These are phyloP conservation scores for Novymonas esmeraldas DNA, from an alignment of 208 protist genomes.

Conservation along the genomic window DNA sequence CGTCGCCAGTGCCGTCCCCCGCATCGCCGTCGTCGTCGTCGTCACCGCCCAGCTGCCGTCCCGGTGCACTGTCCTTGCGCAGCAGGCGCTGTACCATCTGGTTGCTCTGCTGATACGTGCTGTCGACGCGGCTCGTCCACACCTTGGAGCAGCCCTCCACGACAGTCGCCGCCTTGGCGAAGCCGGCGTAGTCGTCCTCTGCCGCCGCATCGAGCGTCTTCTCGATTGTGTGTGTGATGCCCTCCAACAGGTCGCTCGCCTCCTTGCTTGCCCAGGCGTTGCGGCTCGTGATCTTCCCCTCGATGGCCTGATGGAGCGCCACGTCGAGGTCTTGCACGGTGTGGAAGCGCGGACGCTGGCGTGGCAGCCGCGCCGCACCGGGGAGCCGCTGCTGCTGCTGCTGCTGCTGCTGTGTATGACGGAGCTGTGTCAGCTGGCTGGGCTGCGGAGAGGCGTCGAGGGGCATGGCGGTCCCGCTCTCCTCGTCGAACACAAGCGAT, in stretches of 20 bases:
- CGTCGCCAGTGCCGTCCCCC: constrained; percentile 5
- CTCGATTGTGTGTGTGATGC: constrained; percentile 89
- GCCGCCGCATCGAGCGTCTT: constrained; percentile 66
- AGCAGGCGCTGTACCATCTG: constrained; percentile 88
- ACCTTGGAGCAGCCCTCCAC: constrained; percentile 94
- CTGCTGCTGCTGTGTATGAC: constrained; percentile 10
- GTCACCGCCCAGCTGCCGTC: constrained; percentile 24
- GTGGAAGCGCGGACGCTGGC: constrained; percentile 83
- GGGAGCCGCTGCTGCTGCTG: constrained; percentile 4
- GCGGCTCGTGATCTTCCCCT: constrained; percentile 90
- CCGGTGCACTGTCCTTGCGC: constrained; percentile 65
- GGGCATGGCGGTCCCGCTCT: constrained; percentile 20
- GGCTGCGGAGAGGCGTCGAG: constrained; percentile 38
- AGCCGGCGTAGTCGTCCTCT: constrained; percentile 84
- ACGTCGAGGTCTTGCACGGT: constrained; percentile 87
- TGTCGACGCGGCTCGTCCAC: constrained; percentile 92
- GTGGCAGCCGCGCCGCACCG: constrained; percentile 29
- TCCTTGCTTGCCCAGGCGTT: constrained; percentile 91
- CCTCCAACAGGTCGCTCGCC: constrained; percentile 87
- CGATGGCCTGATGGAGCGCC: constrained; percentile 86
- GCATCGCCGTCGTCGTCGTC: constrained; percentile 37
- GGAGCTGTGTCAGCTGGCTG: constrained; percentile 50
- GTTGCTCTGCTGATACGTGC: constrained; percentile 86
- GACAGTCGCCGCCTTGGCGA: constrained; percentile 91
- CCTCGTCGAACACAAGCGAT: constrained; percentile 68